Evolutionary conservation across 768 basidiomycete genomes (phyloP).

Genomic region (Amanita exitialis): DNA sequence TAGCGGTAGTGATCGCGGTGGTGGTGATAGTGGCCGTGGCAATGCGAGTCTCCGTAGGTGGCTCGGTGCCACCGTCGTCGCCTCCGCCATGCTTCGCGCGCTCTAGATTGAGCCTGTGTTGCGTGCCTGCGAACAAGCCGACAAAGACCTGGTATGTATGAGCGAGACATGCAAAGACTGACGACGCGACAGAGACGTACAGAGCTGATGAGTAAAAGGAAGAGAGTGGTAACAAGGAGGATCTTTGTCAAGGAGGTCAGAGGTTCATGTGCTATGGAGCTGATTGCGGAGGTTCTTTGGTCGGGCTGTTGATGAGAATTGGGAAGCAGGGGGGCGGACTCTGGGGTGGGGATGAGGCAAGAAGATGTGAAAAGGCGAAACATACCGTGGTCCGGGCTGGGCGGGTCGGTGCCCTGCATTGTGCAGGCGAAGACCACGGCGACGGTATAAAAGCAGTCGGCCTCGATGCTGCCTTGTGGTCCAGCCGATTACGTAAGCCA

Average conservation of each 20-base stretch:
- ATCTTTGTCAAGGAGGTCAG: slow-evolving; percentile 79
- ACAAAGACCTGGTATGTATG: slow-evolving; percentile 56
- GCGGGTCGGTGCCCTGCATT: slow-evolving; percentile 50
- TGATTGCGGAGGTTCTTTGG: slow-evolving; percentile 19
- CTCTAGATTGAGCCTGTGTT: slow-evolving; percentile 60
- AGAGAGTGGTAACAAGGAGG: slow-evolving; percentile 63
- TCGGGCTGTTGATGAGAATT: slow-evolving; percentile 28
- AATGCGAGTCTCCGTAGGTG: slow-evolving; percentile 15
- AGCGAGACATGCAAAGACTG: neutral
- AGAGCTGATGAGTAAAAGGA: slow-evolving; percentile 73
- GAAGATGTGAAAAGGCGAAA: slow-evolving; percentile 3
- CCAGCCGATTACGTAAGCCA: neutral
- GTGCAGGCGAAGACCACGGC: slow-evolving; percentile 1
- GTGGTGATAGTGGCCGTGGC: slow-evolving; percentile 26
- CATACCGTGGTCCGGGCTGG: slow-evolving; percentile 49
- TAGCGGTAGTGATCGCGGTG: slow-evolving; percentile 24
- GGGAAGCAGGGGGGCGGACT: slow-evolving; percentile 55
- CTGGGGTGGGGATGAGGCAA: slow-evolving; percentile 24
- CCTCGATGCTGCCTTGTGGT: slow-evolving; percentile 13
- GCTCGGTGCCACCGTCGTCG: slow-evolving; percentile 14
- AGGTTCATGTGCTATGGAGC: slow-evolving; percentile 58
- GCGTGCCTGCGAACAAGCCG: slow-evolving; percentile 85
- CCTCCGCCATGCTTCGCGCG: slow-evolving; percentile 23
- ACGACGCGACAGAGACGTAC: slow-evolving; percentile 18
- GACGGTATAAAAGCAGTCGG: slow-evolving; percentile 4